Evolutionary conservation across 306 rosid species (phyloP).

Genomic region (Ormosia semicastrata): DNA sequence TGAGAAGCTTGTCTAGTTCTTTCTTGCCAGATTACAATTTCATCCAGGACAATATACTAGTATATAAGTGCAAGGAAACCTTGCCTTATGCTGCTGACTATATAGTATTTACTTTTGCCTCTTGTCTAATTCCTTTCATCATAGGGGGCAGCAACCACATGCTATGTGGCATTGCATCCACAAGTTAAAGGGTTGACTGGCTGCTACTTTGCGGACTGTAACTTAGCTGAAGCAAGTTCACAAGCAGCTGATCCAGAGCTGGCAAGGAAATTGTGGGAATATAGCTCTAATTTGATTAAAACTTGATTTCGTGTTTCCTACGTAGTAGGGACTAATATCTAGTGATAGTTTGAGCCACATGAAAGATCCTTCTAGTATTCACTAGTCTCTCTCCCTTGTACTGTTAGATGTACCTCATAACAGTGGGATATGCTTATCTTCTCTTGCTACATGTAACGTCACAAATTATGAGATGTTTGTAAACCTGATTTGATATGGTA

Average conservation of each 20-base stretch:
- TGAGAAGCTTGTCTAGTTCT: background rate
- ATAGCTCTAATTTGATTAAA: constrained; percentile 46
- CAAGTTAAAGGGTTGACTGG: constrained; percentile 49
- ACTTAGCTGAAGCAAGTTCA: constrained; percentile 46
- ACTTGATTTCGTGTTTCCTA: background rate
- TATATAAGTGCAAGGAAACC: background rate
- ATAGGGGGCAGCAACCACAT: constrained; percentile 73
- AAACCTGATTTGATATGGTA: background rate
- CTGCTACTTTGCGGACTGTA: constrained; percentile 46
- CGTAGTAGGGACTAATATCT: background rate
- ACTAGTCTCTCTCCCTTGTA: background rate
- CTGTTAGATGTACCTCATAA: background rate
- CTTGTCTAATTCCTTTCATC: background rate
- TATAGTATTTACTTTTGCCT: background rate
- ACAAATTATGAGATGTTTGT: background rate
- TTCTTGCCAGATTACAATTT: background rate
- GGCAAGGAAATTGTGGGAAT: constrained; percentile 56
- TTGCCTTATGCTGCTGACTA: background rate
- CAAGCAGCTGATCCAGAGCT: constrained; percentile 51
- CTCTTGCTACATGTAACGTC: background rate
- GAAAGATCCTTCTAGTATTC: background rate
- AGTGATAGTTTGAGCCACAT: background rate
- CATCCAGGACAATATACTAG: background rate
- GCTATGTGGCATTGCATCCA: constrained; percentile 63
- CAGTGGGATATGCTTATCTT: background rate